Conservation (phyloP, 2,329 filamentous ascomycete species). For the Penicillium sp. region DNA sequence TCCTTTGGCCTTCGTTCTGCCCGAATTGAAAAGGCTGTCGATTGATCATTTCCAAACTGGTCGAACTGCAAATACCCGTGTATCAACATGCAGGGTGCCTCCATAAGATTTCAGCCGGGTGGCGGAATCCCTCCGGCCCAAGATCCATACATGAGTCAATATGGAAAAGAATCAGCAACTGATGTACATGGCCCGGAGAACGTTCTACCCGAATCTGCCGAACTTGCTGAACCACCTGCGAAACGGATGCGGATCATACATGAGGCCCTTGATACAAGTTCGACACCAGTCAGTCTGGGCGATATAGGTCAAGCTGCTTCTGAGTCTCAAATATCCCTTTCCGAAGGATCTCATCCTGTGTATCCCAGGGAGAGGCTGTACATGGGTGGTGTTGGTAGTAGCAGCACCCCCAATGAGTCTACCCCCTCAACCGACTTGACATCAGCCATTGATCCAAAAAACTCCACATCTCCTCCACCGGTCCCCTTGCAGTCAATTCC, state of each 20-base stretch:
- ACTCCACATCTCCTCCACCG: slow-evolving; percentile 29
- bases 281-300: slow-evolving; percentile 4
- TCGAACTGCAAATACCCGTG: slow-evolving; percentile 7
- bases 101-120: slow-evolving; percentile 19
- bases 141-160: slow-evolving; percentile 18
- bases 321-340: background rate
- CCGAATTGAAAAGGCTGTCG: background rate
- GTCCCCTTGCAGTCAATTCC: slow-evolving; percentile 15
- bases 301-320: background rate
- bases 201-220: background rate
- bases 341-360: slow-evolving; percentile 2
- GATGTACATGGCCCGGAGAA: background rate
- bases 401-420: slow-evolving; percentile 29
- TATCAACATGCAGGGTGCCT: slow-evolving; percentile 27
- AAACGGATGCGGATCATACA: slow-evolving; percentile 21
- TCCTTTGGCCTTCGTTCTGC: background rate
- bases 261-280: slow-evolving; percentile 2
- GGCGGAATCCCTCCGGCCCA: slow-evolving; percentile 9
- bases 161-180: slow-evolving; percentile 6
- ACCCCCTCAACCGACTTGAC: slow-evolving; percentile 28
- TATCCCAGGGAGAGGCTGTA: slow-evolving; percentile 9
- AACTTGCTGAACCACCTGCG: slow-evolving; percentile 15
- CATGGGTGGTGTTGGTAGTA: slow-evolving; percentile 21
- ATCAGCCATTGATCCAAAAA: slow-evolving; percentile 25
- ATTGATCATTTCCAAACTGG: background rate